Conservation (phyloP, 805 yeast species). For the Schizosaccharomyces octosporus region DNA sequence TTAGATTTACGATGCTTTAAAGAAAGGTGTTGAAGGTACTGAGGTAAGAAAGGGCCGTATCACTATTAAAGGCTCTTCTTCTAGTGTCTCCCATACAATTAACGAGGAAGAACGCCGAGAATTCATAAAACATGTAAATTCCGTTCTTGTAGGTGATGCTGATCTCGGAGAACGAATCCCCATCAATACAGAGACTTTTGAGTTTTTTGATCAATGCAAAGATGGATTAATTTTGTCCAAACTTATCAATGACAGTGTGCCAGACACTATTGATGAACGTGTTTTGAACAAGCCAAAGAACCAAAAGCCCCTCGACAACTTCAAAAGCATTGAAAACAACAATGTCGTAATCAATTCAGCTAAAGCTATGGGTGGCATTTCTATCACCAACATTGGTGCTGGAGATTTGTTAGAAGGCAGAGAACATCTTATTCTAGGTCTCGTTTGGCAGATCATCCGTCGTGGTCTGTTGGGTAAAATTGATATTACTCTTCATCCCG, state of each 20-base stretch:
- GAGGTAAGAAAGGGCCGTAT: constrained; percentile 33
- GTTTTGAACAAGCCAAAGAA: constrained; percentile 72
- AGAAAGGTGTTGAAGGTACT: constrained; percentile 5
- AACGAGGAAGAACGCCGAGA: constrained; percentile 91
- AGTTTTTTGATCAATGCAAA: constrained; percentile 74
- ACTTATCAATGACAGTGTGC: constrained; percentile 89
- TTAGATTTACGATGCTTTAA: neutral
- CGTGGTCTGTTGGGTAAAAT: constrained; percentile 85
- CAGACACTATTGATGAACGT: constrained; percentile 93
- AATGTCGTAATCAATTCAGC: constrained; percentile 95
- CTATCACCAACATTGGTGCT: constrained; percentile 84
- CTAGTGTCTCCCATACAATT: constrained; percentile 87
- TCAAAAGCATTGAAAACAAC: constrained; percentile 90
- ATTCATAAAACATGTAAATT: constrained; percentile 86
- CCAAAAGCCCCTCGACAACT: constrained; percentile 64
- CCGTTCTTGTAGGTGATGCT: constrained; percentile 69
- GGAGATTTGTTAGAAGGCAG: constrained; percentile 93
- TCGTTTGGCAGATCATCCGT: constrained; percentile 95
- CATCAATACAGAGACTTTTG: constrained; percentile 79
- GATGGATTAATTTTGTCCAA: constrained; percentile 85
- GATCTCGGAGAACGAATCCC: constrained; percentile 72
- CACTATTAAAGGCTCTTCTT: constrained; percentile 59
- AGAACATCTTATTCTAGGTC: constrained; percentile 81
- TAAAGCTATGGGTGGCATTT: constrained; percentile 89
- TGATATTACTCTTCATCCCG: constrained; percentile 90